Conservation (phyloP, 2,329 filamentous ascomycete genomes). For the Cephalotrichum gorgonifer region DNA sequence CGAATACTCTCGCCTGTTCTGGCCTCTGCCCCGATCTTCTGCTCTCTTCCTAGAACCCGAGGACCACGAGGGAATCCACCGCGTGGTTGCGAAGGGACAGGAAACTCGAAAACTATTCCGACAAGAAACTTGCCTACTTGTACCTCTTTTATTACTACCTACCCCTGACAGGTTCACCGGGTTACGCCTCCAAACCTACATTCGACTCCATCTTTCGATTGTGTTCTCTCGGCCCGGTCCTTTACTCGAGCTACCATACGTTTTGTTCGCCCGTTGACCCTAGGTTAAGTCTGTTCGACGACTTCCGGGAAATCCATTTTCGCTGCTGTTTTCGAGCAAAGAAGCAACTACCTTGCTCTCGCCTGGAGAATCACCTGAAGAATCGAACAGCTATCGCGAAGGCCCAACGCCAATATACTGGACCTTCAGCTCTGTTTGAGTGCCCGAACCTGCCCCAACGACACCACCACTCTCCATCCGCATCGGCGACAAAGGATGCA, state of each 20-base stretch:
- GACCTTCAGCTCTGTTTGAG: background rate
- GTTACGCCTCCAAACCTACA: background rate
- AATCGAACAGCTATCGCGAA: background rate
- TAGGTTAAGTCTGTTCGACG: too few species aligned
- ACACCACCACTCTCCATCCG: too few species aligned
- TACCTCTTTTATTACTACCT: too few species aligned
- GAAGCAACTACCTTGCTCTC: background rate
- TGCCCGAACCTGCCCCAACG: background rate
- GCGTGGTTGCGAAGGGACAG: background rate
- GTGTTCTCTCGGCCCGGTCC: background rate
- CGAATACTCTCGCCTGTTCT: slow-evolving; percentile 1
- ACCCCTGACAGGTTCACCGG: background rate
- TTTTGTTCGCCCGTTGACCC: too few species aligned
- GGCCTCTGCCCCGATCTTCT: slow-evolving; percentile 1
- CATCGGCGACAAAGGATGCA: background rate
- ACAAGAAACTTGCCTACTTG: too few species aligned
- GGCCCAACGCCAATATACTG: background rate
- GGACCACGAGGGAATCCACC: slow-evolving; percentile 3
- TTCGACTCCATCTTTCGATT: background rate
- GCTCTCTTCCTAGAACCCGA: slow-evolving; percentile 1
- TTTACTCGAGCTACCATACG: background rate
- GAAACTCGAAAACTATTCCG: background rate
- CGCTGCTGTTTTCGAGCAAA: background rate
- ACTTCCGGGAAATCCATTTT: too few species aligned
- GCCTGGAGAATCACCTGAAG: background rate